Conservation (phyloP, 2,329 filamentous ascomycete genomes). For the Blumeriella jaapii region DNA sequence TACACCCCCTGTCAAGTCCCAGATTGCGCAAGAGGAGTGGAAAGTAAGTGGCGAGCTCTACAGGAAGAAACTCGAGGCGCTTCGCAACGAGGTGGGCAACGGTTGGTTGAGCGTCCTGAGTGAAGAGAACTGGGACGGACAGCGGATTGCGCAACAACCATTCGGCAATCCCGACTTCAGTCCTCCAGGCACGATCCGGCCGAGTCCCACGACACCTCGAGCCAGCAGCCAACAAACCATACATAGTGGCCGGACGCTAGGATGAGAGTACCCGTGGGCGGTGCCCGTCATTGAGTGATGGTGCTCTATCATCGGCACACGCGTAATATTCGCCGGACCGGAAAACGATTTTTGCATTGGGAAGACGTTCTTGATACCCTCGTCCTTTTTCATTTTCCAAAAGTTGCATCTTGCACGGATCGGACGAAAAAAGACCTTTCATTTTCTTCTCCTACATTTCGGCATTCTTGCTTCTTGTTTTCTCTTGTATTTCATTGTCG, state of each 20-base stretch:
- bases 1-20: slow-evolving; percentile 15
- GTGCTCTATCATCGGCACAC: neutral
- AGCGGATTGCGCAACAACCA: slow-evolving; percentile 19
- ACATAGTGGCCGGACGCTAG: slow-evolving; percentile 26
- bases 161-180: slow-evolving; percentile 23
- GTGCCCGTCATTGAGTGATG: slow-evolving; percentile 11
- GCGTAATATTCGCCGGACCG: too few species aligned
- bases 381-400: slow-evolving; percentile 10
- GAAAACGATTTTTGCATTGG: slow-evolving; percentile 12
- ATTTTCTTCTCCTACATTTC: slow-evolving; percentile 14
- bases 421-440: slow-evolving; percentile 1
- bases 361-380: slow-evolving; percentile 21
- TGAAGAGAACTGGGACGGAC: slow-evolving; percentile 55
- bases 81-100: slow-evolving; percentile 75
- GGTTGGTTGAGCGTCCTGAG: slow-evolving; percentile 79
- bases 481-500: slow-evolving; percentile 5
- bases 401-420: slow-evolving; percentile 8
- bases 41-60: slow-evolving; percentile 66
- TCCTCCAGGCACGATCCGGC: slow-evolving; percentile 21
- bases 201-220: slow-evolving; percentile 22
- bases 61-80: slow-evolving; percentile 73
- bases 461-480: slow-evolving; percentile 12
- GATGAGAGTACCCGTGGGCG: slow-evolving; percentile 16
- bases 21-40: slow-evolving; percentile 38
- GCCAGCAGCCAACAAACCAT: slow-evolving; percentile 27